phyloP scores from a whole-genome alignment of 345 rosid species.

The Trapa incisa region DNA sequence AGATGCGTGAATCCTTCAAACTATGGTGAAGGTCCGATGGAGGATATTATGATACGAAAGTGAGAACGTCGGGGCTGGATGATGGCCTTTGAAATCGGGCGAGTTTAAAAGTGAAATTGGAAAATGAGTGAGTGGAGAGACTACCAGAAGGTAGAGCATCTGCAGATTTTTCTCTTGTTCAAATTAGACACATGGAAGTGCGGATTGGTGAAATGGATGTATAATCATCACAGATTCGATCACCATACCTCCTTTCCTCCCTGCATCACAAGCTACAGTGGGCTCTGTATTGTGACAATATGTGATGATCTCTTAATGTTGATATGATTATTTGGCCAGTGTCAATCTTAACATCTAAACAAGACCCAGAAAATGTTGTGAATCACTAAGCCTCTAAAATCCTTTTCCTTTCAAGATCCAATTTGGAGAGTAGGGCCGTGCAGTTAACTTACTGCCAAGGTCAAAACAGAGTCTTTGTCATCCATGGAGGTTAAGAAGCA shows the following conservation, averaged over 20 bases:
- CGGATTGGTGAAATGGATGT: not conserved
- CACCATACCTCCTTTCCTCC: not conserved
- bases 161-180: too few relatives aligned
- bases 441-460: slow-evolving; percentile 52
- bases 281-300: not conserved
- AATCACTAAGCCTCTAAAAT: slow-evolving; percentile 11
- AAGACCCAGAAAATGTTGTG: not conserved
- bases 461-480: not conserved
- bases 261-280: not conserved
- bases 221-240: not conserved
- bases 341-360: not conserved
- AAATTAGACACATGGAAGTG: too few relatives aligned
- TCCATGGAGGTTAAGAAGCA: not conserved
- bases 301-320: not conserved
- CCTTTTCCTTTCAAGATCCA: slow-evolving; percentile 42
- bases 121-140: too few relatives aligned
- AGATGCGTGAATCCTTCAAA: too few relatives aligned
- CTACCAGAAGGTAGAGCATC: too few relatives aligned
- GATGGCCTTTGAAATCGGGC: too few relatives aligned
- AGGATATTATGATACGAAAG: too few relatives aligned
- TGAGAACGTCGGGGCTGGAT: too few relatives aligned
- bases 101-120: too few relatives aligned
- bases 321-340: not conserved
- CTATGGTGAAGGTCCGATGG: too few relatives aligned
- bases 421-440: slow-evolving; percentile 48